phyloP scores from a whole-genome alignment of 352 stramenopile species.

The Pythium myriotylum region DNA sequence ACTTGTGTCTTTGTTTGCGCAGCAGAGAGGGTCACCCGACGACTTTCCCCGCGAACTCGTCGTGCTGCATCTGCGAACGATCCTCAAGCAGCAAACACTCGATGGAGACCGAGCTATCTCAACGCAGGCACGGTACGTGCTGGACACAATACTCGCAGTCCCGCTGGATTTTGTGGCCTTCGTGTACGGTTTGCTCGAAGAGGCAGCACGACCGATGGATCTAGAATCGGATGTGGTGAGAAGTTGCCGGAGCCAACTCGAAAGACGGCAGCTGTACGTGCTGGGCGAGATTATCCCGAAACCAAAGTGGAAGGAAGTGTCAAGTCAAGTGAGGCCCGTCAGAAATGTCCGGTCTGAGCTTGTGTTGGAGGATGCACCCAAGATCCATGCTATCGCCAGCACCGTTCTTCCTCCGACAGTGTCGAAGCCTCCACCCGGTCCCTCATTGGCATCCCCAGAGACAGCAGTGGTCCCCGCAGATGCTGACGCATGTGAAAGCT shows the following conservation, averaged over 20 bases:
- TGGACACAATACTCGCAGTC: conserved; percentile 57
- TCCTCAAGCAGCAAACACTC: conserved; percentile 25
- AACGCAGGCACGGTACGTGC: conserved; percentile 29
- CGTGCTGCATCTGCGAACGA: conserved; percentile 57
- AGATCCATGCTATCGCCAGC: too few relatives aligned
- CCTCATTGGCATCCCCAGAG: not conserved
- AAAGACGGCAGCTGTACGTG: conserved; percentile 17
- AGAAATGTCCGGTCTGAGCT: not conserved
- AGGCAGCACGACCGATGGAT: not conserved
- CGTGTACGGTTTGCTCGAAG: conserved; percentile 42
- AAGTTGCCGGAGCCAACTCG: conserved; percentile 4
- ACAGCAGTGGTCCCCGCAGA: not conserved
- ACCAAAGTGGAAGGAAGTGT: conserved; percentile 3
- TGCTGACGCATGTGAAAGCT: conserved; percentile 36
- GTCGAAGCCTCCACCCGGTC: too few relatives aligned
- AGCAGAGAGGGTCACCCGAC: conserved; percentile 36
- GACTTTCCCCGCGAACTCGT: conserved; percentile 74
- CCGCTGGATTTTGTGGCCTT: conserved; percentile 60
- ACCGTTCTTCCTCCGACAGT: too few relatives aligned
- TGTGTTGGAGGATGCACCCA: not conserved
- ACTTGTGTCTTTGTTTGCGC: conserved; percentile 68
- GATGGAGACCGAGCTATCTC: not conserved
- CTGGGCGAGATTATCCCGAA: conserved; percentile 11
- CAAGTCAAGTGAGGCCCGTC: too few relatives aligned
- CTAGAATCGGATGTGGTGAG: conserved; percentile 7